phyloP scores from a whole-genome alignment of 2,329 filamentous ascomycete species.

The Trichoderma sp. region DNA sequence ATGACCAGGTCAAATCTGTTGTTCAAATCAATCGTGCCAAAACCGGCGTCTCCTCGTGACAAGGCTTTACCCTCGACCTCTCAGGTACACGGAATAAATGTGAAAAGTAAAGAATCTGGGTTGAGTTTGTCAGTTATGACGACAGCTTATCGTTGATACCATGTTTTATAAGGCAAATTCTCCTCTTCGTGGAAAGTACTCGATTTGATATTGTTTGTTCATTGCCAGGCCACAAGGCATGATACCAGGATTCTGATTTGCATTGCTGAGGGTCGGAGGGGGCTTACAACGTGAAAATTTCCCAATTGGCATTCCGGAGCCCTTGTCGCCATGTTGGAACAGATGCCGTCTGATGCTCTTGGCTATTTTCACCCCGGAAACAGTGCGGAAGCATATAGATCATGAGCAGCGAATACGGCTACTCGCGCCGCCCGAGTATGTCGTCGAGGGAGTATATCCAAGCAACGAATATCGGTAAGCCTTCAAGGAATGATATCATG shows the following conservation, averaged over 20 bases:
- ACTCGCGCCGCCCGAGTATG: not conserved
- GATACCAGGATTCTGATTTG: not conserved
- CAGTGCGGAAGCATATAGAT: not conserved
- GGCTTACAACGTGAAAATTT: not conserved
- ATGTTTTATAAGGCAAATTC: not conserved
- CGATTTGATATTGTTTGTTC: not conserved
- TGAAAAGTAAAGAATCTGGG: not conserved
- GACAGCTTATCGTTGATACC: not conserved
- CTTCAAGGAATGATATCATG: not conserved
- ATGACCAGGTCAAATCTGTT: no score
- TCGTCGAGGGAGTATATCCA: not conserved
- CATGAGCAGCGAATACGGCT: not conserved
- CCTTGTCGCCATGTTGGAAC: not conserved
- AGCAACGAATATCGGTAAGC: not conserved
- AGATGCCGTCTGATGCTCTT: not conserved
- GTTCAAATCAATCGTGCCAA: not conserved
- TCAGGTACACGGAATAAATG: not conserved
- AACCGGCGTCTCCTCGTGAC: not conserved
- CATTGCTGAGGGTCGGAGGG: no score
- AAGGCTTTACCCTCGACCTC: not conserved
- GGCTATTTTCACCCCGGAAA: not conserved
- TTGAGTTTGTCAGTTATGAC: not conserved
- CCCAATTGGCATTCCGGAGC: not conserved
- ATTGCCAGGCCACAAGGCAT: not conserved
- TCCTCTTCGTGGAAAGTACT: not conserved